phyloP scores from a whole-genome alignment of 225 moss, liverwort and hornwort species.

The Neckera pumila region DNA sequence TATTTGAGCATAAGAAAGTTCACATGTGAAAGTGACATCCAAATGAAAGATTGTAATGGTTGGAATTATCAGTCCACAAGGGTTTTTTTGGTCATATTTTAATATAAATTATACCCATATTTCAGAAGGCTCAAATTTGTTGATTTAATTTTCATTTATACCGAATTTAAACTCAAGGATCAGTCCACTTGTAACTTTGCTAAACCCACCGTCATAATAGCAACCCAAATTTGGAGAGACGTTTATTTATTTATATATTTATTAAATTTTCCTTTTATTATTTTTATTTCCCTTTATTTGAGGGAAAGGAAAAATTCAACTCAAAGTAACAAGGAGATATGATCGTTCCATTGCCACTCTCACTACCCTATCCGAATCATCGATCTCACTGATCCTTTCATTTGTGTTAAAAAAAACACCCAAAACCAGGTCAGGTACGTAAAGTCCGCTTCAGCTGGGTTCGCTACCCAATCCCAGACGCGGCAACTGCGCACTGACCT shows the following conservation, averaged over 20 bases:
- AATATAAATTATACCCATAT: no score
- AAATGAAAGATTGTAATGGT: background rate
- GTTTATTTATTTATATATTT: rapidly evolving
- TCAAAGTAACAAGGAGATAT: background rate
- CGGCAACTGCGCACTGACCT: background rate
- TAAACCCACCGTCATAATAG: background rate
- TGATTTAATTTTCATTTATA: background rate
- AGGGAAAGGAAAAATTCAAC: background rate
- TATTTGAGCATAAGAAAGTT: background rate
- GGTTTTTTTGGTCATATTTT: background rate
- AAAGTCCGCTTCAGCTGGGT: background rate
- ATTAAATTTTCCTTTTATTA: no score
- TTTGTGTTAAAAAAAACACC: background rate
- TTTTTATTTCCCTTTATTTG: background rate
- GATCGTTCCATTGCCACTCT: background rate
- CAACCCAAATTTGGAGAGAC: no score
- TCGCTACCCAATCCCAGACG: background rate
- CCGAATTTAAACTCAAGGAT: background rate
- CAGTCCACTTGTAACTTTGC: background rate
- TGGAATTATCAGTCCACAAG: no score
- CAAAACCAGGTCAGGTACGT: no score
- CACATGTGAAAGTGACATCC: background rate
- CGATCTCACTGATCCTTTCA: background rate
- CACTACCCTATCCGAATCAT: background rate
- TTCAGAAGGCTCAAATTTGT: background rate